Conservation (phyloP, 2,329 filamentous ascomycete species). For the Xylaria multiplex region DNA sequence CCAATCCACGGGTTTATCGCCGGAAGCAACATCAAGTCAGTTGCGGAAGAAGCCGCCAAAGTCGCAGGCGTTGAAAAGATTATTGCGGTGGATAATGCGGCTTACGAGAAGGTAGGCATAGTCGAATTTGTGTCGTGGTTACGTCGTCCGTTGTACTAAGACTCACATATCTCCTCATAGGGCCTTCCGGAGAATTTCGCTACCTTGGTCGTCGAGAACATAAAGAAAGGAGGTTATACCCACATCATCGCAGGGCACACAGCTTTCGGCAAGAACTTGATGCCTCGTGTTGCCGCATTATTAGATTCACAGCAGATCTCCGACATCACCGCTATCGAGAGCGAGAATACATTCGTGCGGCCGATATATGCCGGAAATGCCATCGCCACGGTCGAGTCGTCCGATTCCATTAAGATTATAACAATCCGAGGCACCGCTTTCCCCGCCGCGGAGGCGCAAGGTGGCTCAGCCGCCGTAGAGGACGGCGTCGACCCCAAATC, state of each 20-base stretch:
- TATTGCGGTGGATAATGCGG: conserved; percentile 84
- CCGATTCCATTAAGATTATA: conserved; percentile 85
- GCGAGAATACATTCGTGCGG: conserved; percentile 92
- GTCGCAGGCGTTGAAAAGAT: conserved; percentile 92
- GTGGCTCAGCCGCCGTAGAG: conserved; percentile 79
- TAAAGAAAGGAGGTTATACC: conserved; percentile 93
- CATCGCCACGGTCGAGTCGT: conserved; percentile 93
- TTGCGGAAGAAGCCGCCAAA: conserved; percentile 86
- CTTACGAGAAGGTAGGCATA: conserved; percentile 83
- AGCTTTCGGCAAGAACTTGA: conserved; percentile 93
- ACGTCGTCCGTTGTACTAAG: background rate
- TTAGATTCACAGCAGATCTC: conserved; percentile 94
- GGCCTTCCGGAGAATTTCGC: conserved; percentile 94
- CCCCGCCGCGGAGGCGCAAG: conserved; percentile 74
- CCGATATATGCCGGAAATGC: conserved; percentile 98
- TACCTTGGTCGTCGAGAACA: conserved; percentile 92
- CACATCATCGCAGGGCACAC: conserved; percentile 92
- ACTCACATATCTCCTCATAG: conserved; percentile 55
- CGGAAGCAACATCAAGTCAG: conserved; percentile 77
- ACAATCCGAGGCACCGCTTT: conserved; percentile 96
- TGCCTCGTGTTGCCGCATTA: conserved; percentile 90
- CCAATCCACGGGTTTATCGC: conserved; percentile 88
- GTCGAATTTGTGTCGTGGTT: background rate
- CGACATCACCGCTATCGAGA: conserved; percentile 86
- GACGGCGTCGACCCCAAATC: conserved; percentile 86